Conservation (phyloP, 768 basidiomycete genomes). For the Suillus hirtellus region DNA sequence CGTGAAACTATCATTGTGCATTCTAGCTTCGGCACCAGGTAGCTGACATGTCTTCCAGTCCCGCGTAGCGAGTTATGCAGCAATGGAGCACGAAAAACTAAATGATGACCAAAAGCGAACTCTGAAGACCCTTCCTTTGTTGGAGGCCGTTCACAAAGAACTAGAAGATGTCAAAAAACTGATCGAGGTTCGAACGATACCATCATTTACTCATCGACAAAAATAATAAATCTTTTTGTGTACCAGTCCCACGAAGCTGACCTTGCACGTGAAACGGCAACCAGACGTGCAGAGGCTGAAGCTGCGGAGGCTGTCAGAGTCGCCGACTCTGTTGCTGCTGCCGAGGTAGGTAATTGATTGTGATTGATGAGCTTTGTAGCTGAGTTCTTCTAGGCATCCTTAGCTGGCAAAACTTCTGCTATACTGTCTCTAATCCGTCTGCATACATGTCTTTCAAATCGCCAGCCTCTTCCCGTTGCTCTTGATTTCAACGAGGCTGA, state of each 20-base stretch:
- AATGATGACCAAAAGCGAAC: slow-evolving; percentile 86
- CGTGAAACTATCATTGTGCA: slow-evolving; percentile 28
- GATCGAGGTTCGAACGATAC: slow-evolving; percentile 63
- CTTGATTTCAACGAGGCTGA: slow-evolving; percentile 53
- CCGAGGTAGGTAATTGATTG: slow-evolving; percentile 47
- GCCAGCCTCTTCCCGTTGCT: slow-evolving; percentile 42
- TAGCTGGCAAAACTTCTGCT: slow-evolving; percentile 45
- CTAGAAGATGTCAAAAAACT: slow-evolving; percentile 81
- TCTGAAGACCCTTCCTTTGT: slow-evolving; percentile 67
- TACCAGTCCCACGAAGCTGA: slow-evolving; percentile 65
- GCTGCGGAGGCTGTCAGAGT: slow-evolving; percentile 56
- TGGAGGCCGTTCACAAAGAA: slow-evolving; percentile 82
- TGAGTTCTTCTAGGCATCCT: slow-evolving; percentile 40
- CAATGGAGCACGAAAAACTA: slow-evolving; percentile 67
- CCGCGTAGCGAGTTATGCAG: slow-evolving; percentile 70
- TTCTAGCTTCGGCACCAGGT: background rate
- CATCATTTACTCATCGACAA: background rate
- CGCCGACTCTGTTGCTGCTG: slow-evolving; percentile 52
- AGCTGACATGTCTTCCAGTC: slow-evolving; percentile 43
- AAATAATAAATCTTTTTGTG: slow-evolving; percentile 5
- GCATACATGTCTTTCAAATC: slow-evolving; percentile 48
- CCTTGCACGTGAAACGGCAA: slow-evolving; percentile 52
- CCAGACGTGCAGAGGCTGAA: slow-evolving; percentile 57
- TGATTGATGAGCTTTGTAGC: background rate
- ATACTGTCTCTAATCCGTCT: slow-evolving; percentile 62